Percentiles rank a stretch among this genome's conserved stretches.
Conservation (phyloP, 106 monocot species). For the Allium fistulosum region DNA sequence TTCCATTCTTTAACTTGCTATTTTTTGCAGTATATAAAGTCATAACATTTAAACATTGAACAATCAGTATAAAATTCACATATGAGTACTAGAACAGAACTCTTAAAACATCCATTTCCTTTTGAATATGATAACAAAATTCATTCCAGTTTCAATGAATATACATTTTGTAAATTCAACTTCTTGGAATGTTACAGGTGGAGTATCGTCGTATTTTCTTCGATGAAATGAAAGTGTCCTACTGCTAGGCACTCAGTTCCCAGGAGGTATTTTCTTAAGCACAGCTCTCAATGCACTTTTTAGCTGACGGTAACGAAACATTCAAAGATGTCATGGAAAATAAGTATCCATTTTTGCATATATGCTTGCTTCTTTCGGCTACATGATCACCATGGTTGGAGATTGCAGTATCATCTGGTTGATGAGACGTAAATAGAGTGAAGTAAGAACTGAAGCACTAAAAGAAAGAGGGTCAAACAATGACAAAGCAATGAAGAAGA, state of each 20-base stretch:
- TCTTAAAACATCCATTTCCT: too few species aligned
- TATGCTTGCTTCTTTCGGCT: slow-evolving; percentile 65
- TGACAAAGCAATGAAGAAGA: background rate
- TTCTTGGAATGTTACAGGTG: slow-evolving; percentile 5
- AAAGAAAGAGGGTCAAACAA: background rate
- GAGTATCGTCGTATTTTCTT: slow-evolving; percentile 69
- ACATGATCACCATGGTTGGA: slow-evolving; percentile 51
- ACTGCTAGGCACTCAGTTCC: slow-evolving; percentile 67
- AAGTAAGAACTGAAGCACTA: background rate
- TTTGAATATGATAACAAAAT: too few species aligned
- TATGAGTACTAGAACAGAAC: too few species aligned
- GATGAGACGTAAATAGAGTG: slow-evolving; percentile 1
- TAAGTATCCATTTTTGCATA: slow-evolving; percentile 55
- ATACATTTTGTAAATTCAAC: too few species aligned
- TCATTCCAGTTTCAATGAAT: too few species aligned
- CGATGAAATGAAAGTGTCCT: slow-evolving; percentile 73
- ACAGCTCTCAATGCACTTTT: slow-evolving; percentile 75
- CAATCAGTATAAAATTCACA: too few species aligned
- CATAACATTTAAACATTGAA: too few species aligned
- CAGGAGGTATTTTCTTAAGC: slow-evolving; percentile 70
- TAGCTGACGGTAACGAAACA: slow-evolving; percentile 51
- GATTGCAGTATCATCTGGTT: slow-evolving; percentile 36
- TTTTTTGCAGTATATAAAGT: too few species aligned
- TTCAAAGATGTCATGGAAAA: slow-evolving; percentile 43
- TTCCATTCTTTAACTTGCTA: too few species aligned